Percentiles rank a stretch among this genome's conserved stretches.
Conservation (phyloP, 2,329 filamentous ascomycete genomes). For the Fusarium mundagurra region DNA sequence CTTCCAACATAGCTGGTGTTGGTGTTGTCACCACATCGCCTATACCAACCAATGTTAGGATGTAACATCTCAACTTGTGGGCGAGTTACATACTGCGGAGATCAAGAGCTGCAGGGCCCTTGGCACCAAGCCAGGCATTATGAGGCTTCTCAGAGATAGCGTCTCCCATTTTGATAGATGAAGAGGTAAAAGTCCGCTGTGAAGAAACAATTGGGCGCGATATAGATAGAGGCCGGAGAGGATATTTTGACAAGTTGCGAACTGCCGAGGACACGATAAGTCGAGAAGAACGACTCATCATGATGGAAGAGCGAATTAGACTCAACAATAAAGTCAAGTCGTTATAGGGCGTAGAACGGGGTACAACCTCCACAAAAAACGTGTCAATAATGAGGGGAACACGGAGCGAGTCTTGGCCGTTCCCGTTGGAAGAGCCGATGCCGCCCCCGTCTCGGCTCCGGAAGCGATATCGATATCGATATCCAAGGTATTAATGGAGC, state of each 20-base stretch:
- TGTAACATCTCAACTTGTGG: neutral
- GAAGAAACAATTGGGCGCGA: neutral
- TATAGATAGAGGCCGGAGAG: neutral
- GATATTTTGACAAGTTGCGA: neutral
- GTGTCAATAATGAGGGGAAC: conserved; percentile 22
- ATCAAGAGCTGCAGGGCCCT: conserved; percentile 52
- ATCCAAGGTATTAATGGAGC: neutral
- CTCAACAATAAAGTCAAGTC: neutral
- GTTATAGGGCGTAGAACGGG: neutral
- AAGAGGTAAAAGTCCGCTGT: conserved; percentile 21
- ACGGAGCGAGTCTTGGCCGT: conserved; percentile 9
- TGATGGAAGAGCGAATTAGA: conserved; percentile 6
- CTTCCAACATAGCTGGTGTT: conserved; percentile 81
- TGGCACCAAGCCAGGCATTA: conserved; percentile 51
- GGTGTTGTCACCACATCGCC: conserved; percentile 74
- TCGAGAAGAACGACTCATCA: conserved; percentile 15
- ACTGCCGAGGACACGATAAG: conserved; percentile 1
- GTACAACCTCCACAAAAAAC: conserved; percentile 20
- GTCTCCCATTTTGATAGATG: conserved; percentile 28
- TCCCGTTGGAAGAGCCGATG: conserved; percentile 18
- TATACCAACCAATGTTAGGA: conserved; percentile 31
- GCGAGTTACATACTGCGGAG: conserved; percentile 49
- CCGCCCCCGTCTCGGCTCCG: conserved; percentile 24
- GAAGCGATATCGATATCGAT: neutral
- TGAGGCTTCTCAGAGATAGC: conserved; percentile 24